phyloP scores from a whole-genome alignment of 768 basidiomycete genomes.

The Tulasnella calospora region DNA sequence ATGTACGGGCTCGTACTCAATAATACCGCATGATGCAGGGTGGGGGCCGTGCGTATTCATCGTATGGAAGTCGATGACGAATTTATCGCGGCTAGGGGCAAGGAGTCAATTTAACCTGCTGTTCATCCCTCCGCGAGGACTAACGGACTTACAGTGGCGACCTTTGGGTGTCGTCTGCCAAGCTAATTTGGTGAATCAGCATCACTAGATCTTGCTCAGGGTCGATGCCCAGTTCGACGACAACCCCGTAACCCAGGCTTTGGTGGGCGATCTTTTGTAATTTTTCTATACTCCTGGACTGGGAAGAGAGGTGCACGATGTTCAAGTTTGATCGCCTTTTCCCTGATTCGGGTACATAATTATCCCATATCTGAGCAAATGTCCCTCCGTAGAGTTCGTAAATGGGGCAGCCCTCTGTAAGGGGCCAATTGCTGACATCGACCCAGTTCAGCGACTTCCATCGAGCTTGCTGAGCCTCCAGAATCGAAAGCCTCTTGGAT shows the following conservation, averaged over 20 bases:
- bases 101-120: background rate
- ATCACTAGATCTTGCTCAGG: conserved; percentile 20
- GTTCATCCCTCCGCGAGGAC: background rate
- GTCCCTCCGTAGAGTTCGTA: conserved; percentile 25
- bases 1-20: background rate
- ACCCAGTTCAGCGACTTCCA: conserved; percentile 17
- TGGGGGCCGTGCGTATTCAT: background rate
- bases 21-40: background rate
- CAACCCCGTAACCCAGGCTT: background rate
- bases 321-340: conserved; percentile 10
- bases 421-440: background rate
- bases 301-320: conserved; percentile 1
- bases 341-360: background rate
- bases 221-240: conserved; percentile 19
- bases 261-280: background rate
- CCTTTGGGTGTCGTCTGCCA: background rate
- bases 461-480: conserved; percentile 4
- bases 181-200: conserved; percentile 4
- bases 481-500: background rate
- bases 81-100: background rate
- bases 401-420: conserved; percentile 12
- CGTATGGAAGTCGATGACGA: conserved; percentile 5
- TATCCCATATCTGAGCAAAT: conserved; percentile 21
- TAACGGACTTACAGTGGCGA: background rate
- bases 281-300: background rate